Conservation (phyloP, 2,329 filamentous ascomycete genomes). For the Neoarthrinium moseri region DNA sequence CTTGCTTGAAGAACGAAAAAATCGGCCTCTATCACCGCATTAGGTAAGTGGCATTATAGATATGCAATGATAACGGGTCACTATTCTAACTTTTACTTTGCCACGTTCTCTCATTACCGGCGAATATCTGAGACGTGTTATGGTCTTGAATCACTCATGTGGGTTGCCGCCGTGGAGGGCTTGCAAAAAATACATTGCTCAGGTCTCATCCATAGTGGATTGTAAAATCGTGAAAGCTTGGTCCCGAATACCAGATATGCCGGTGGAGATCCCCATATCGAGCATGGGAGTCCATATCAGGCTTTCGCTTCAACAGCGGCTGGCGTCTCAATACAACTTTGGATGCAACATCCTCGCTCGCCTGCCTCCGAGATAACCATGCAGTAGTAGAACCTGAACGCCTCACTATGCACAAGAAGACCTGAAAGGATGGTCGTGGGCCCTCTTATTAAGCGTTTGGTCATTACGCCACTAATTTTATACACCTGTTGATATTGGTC, state of each 20-base stretch:
- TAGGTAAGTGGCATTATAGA: slow-evolving; percentile 6
- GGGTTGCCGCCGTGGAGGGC: neutral
- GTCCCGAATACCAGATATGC: slow-evolving; percentile 1
- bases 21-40: slow-evolving; percentile 3
- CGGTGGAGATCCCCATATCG: neutral
- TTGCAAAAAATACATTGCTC: neutral
- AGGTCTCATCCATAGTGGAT: slow-evolving; percentile 4
- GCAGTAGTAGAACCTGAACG: no score
- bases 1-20: neutral
- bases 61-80: neutral
- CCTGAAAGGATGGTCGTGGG: no score
- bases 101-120: neutral
- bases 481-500: no score
- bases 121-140: neutral
- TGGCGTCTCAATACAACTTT: neutral
- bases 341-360: neutral
- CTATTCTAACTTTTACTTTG: slow-evolving; percentile 5
- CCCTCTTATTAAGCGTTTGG: no score
- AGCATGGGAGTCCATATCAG: slow-evolving; percentile 5
- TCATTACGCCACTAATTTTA: no score
- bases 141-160: neutral
- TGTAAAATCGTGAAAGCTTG: neutral
- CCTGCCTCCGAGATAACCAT: neutral
- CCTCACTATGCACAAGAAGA: no score
- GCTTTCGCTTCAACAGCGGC: neutral